A percentile compares a stretch with the other conserved stretches of the same genome.
Evolutionary conservation across 2,329 filamentous ascomycete genomes (phyloP).

Genomic region (Didymosphaeria variabile): DNA sequence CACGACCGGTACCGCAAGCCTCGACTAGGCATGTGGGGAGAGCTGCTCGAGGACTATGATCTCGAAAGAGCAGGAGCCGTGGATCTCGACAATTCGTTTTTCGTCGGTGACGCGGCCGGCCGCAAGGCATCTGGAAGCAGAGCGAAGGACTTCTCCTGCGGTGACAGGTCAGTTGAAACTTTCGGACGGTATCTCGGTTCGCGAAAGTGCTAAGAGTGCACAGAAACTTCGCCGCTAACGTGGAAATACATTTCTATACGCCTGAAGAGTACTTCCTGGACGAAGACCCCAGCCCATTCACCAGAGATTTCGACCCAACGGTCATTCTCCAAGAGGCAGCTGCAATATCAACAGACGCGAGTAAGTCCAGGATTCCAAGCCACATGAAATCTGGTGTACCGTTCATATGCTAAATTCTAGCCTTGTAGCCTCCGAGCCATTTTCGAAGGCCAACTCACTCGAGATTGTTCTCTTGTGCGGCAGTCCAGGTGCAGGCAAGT

Average conservation of each 20-base stretch:
- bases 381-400: constrained; percentile 22
- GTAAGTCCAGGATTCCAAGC: constrained; percentile 38
- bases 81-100: constrained; percentile 78
- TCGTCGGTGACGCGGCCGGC: constrained; percentile 85
- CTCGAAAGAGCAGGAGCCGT: constrained; percentile 63
- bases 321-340: constrained; percentile 38
- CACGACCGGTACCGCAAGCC: constrained; percentile 89
- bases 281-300: constrained; percentile 71
- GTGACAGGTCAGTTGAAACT: constrained; percentile 61
- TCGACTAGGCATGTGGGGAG: constrained; percentile 85
- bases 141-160: constrained; percentile 66
- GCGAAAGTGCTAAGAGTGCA: constrained; percentile 23
- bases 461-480: constrained; percentile 90
- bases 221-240: constrained; percentile 81
- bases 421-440: constrained; percentile 39
- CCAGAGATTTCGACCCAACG: constrained; percentile 75
- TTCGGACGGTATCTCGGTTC: constrained; percentile 21
- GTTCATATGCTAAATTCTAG: constrained; percentile 31
- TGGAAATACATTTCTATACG: constrained; percentile 81
- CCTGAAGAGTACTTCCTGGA: constrained; percentile 92
- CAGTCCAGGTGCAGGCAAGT: constrained; percentile 89
- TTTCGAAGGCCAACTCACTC: constrained; percentile 69
- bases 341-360: constrained; percentile 40
- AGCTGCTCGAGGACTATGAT: constrained; percentile 64
- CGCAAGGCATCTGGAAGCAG: constrained; percentile 53